Conservation (phyloP, 257 asterid genomes). For the Datura wrightii region DNA sequence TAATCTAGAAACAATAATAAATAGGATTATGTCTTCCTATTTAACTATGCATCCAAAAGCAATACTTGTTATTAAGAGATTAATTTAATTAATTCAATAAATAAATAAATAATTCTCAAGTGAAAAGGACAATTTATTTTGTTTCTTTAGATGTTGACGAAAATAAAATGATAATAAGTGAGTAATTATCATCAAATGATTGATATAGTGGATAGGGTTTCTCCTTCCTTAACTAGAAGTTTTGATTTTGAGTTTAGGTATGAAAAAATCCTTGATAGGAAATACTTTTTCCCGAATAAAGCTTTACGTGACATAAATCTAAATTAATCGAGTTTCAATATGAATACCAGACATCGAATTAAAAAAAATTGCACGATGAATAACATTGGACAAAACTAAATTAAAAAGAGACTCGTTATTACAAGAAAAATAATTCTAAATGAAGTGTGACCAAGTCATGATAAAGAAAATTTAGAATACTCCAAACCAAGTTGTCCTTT, state of each 20-base stretch:
- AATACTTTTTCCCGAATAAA: too few relatives aligned
- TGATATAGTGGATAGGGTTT: too few relatives aligned
- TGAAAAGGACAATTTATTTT: slow-evolving; percentile 25
- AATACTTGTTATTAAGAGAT: neutral
- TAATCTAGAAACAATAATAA: slow-evolving; percentile 10
- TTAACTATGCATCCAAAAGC: neutral
- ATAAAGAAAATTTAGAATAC: neutral
- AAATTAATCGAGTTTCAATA: too few relatives aligned
- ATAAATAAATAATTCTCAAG: neutral
- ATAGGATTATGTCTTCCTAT: neutral
- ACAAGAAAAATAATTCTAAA: neutral
- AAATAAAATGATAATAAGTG: neutral
- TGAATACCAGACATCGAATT: too few relatives aligned
- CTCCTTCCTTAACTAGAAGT: too few relatives aligned
- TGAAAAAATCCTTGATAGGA: too few relatives aligned
- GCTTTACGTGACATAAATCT: too few relatives aligned
- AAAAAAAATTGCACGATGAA: neutral
- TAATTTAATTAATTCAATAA: neutral
- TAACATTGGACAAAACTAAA: neutral
- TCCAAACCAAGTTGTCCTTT: slow-evolving; percentile 10
- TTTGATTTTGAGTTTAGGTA: too few relatives aligned
- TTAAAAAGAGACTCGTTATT: neutral
- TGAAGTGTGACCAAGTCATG: slow-evolving; percentile 19
- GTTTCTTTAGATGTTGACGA: neutral
- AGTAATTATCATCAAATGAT: neutral